Percentiles rank a stretch among this genome's conserved stretches.
Conservation (phyloP, 306 rosid genomes). For the Castanopsis chinensis region DNA sequence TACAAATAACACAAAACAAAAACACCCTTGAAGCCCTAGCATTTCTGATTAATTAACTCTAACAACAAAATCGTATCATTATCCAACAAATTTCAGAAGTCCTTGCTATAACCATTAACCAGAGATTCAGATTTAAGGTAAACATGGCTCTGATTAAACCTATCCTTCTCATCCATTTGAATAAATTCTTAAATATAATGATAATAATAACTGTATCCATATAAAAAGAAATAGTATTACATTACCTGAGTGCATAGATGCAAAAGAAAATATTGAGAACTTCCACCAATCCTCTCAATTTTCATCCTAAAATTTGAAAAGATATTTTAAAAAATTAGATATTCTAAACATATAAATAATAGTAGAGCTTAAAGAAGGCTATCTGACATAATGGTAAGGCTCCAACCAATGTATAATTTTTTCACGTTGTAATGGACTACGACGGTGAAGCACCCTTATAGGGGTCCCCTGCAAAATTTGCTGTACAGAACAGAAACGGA, state of each 20-base stretch:
- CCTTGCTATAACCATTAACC: neutral
- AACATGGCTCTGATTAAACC: neutral
- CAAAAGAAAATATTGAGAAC: conserved; percentile 84
- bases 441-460: conserved; percentile 91
- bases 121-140: neutral
- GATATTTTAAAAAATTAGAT: neutral
- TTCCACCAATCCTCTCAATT: conserved; percentile 66
- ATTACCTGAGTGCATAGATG: conserved; percentile 90
- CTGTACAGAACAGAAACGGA: conserved; percentile 38
- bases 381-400: conserved; percentile 1
- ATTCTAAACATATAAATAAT: conserved; percentile 3
- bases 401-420: conserved; percentile 86
- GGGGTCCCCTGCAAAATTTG: conserved; percentile 84
- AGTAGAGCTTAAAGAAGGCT: neutral
- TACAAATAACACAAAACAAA: neutral
- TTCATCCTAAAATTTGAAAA: conserved; percentile 65
- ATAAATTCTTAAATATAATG: neutral
- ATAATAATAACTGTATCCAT: neutral
- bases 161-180: neutral
- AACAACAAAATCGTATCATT: neutral
- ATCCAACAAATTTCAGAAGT: neutral
- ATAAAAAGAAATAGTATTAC: conserved; percentile 1
- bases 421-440: conserved; percentile 92
- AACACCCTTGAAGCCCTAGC: neutral
- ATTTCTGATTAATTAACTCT: neutral